Evolutionary conservation across 805 yeast species (phyloP), one percentile per base, ranked within the genome.

Genomic region (Helenozyma baotianmanensis): DNA sequence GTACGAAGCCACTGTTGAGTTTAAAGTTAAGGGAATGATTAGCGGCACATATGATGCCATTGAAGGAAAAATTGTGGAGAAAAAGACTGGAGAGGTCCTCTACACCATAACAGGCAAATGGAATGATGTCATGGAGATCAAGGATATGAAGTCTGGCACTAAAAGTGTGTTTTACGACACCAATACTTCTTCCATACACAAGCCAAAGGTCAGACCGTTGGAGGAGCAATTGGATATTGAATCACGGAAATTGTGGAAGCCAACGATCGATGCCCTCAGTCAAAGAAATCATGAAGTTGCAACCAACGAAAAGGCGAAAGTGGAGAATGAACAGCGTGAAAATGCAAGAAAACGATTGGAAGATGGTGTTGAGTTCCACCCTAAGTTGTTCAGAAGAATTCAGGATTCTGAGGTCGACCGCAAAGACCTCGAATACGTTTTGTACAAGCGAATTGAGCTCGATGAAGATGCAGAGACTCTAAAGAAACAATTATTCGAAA

Each of bases 1-100:
- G 10, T 71, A 72, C 39, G 70, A 73, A 34, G 87, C 90, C 4
- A 90, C 82, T 54, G 82, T 92, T 32, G 97, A 92, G 45, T 92
- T 92, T 63, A 89, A 92, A 56, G 84, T 92, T 5, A 92, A 92
- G 59, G 98, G 98, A 1, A 84, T 88, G 54, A 84, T 92, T 26
- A 74, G 89, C 14, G 98, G 98, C 14, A 75, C 90, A 3, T 92
- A 90, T 58, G 94, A 92, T 56, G 84, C 84, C 6, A 84, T 92
- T 42, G 82, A 76, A 46, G 98, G 97, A 33, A 59, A 77, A 72
- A 51, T 45, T 11, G 18, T 48, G 3, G 70, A 74, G 30, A 51
- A 62, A 6, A 59, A 69, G 19, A 30, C 25, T 2, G 78, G 76
- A 14, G 77, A 81, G 44, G 65, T 65, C 2, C 56, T 80, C 22